These are phyloP conservation scores for Penicillium sp. DNA, from an alignment of 2,329 filamentous ascomycete genomes.

Conservation along the genomic window DNA sequence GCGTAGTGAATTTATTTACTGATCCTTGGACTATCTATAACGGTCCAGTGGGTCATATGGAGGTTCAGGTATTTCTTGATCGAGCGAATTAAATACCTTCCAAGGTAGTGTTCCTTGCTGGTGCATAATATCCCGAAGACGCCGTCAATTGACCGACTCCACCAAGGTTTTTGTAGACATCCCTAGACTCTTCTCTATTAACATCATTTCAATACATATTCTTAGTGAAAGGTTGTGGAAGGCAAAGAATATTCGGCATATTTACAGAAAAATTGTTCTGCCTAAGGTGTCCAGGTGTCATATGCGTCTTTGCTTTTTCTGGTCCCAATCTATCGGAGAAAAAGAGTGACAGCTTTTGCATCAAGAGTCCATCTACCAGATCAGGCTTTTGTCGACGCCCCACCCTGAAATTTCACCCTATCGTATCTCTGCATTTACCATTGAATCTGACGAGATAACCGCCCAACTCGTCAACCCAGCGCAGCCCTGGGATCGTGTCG, in stretches of 20 bases:
- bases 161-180: too few relatives aligned
- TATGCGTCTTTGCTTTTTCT: not conserved
- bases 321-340: not conserved
- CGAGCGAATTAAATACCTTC: too few relatives aligned
- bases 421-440: not conserved
- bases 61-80: too few relatives aligned
- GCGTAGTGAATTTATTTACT: too few relatives aligned
- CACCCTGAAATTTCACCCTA: not conserved
- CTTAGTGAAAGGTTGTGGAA: too few relatives aligned
- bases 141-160: too few relatives aligned
- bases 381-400: not conserved
- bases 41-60: too few relatives aligned
- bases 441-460: conserved; percentile 1
- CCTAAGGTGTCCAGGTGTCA: not conserved
- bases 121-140: too few relatives aligned
- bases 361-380: not conserved
- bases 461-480: not conserved
- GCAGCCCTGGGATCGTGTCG: not conserved
- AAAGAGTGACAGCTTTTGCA: not conserved
- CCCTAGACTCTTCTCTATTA: too few relatives aligned
- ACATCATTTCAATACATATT: too few relatives aligned
- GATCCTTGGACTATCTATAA: too few relatives aligned
- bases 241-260: not conserved
- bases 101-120: too few relatives aligned
- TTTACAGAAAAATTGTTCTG: not conserved